Evolutionary conservation across 495 filamentous ascomycete species (phyloP), one percentile per base, ranked within the genome.

Genomic region (Schizothecium vesticola): DNA sequence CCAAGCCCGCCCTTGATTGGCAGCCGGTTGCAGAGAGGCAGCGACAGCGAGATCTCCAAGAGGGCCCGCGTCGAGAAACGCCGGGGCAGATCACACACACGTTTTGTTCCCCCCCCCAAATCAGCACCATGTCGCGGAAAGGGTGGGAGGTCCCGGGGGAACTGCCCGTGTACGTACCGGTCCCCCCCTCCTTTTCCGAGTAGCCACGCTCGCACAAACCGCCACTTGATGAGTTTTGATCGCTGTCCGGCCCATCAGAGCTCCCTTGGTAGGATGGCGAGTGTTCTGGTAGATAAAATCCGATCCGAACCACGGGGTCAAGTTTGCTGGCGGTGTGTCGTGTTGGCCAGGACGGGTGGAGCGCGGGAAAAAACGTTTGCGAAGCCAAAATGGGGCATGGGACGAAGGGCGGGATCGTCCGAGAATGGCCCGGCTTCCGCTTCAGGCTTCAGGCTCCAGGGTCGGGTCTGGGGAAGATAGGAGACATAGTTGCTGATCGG

Each of bases 51-150:
- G 43, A 69, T 69, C 67, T 61, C 58, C 60, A 61, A 61, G 57
- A 60, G 57, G 69, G 62, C 61, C 61, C n/a, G 61, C 31, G 69
- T 67, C 66, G 31, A 68, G 69, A 71, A 71, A 71, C 65, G 69
- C 69, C 69, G 65, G 69, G 58, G 69, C 66, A 71, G 63, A 68
- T 68, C 69, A 71, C 61, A 71, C 69, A 71, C 69, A 71, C 65
- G 69, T 71, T 71, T 69, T 57, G 25, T 23, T 60, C 56, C 56
- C 69, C 56, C 69, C 69, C 65, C 69, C 29, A 68, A 68, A 43
- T 66, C 65, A 61, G n/a, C 33, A 60, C 26, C 23, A 28, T 28
- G 24, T 24, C 51, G 51, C 64, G 36, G 33, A 51, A 51, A 51
- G 43, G 43, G 31, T 51, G 43, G 43, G 43, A 51, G 43, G 16